Base-by-base conservation (phyloP, 129 eudicot genomes). In the carrot (Daucus carota) region DNA sequence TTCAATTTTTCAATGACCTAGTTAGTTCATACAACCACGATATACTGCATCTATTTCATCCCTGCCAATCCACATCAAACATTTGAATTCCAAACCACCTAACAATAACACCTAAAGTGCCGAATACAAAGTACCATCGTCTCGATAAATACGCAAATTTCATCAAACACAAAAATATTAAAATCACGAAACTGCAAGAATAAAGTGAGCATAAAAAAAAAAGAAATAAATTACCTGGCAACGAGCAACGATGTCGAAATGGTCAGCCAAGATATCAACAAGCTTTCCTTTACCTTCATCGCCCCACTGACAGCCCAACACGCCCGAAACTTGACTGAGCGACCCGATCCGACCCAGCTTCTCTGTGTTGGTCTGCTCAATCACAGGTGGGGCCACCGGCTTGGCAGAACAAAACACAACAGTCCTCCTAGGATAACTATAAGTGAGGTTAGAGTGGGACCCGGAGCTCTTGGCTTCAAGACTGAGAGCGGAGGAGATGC, bases 201-300 rank as follows among this genome's bases (percentile, higher is more conserved):
- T 60, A 22, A 7, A 45, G 12, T 14, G 17, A 75, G 13, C 43
- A 50, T 14, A 6, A 3, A 45, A 12, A 38, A 50, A 59, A 48
- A 13, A 73, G 2, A 3, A 15, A 14, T 13, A 14, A 18, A 0
- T n/a, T 8, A 89, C 98, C 93, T 91, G 97, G 84, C 97, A 94
- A 5, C 98, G 93, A 78, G 98, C 98, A 54, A 94, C 97, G 24
- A 94, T 78, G 45, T 94, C 93, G 72, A 94, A 94, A 44, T 94
- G 93, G 52, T 85, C 73, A 24, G 98, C 98, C 72, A 94, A 78
- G 13, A 94, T 87, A 80, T 94, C 98, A 42, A 94, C 97, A 67
- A 94, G 97, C 77, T 94, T 94, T 47, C 98, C 99, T 41, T 94
- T 94, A 43, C 99, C 99, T 84, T 94, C 99, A 76, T 94, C 99